Percentiles rank a stretch among this genome's conserved stretches.
These are phyloP conservation scores for Venustampulla echinocandica DNA, from an alignment of 495 filamentous ascomycete species.

Conservation along the genomic window DNA sequence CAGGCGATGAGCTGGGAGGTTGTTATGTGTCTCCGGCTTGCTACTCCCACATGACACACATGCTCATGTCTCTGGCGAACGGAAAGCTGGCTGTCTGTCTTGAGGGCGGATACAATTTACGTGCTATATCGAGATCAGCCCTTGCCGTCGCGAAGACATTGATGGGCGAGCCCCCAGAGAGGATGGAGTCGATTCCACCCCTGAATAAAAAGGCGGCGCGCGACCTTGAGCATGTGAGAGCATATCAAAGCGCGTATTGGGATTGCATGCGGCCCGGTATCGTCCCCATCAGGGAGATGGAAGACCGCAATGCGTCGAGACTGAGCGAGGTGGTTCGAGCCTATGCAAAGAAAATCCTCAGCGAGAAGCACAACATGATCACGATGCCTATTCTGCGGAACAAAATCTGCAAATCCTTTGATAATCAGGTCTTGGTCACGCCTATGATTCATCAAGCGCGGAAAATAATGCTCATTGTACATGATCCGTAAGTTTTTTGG, in stretches of 20 bases:
- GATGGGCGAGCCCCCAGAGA: conserved; percentile 87
- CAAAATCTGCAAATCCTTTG: conserved; percentile 64
- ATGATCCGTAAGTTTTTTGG: conserved; percentile 57
- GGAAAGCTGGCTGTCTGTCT: conserved; percentile 89
- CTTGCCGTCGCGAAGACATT: conserved; percentile 84
- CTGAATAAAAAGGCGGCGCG: conserved; percentile 41
- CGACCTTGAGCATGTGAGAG: conserved; percentile 41
- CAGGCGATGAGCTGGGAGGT: conserved; percentile 81
- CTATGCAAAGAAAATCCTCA: conserved; percentile 61
- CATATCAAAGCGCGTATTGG: conserved; percentile 49
- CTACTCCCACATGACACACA: conserved; percentile 98
- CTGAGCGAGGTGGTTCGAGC: conserved; percentile 62
- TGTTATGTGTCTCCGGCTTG: conserved; percentile 86
- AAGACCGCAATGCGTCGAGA: conserved; percentile 25
- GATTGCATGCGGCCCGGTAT: conserved; percentile 48
- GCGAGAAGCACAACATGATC: conserved; percentile 63
- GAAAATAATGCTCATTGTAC: conserved; percentile 66
- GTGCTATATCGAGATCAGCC: conserved; percentile 84
- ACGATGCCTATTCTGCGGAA: conserved; percentile 65
- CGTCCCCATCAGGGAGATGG: conserved; percentile 34
- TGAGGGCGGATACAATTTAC: conserved; percentile 92
- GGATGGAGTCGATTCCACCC: conserved; percentile 42
- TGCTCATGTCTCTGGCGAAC: conserved; percentile 91
- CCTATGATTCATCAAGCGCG: conserved; percentile 28
- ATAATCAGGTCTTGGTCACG: conserved; percentile 86